phyloP scores from a whole-genome alignment of 768 basidiomycete genomes.

The Lepiota brunneoincarnata region DNA sequence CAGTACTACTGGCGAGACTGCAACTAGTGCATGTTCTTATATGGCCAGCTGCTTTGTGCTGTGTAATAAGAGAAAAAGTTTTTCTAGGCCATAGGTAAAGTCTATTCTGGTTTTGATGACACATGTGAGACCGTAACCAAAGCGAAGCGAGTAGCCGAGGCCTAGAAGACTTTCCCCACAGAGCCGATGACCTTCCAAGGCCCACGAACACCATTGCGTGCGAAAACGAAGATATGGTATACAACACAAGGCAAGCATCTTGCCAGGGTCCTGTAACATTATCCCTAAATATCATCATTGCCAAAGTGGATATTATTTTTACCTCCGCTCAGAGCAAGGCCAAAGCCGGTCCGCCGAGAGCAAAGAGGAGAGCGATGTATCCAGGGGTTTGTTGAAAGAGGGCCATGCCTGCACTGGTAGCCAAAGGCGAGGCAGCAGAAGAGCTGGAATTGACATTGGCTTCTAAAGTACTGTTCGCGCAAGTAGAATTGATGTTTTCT shows the following conservation, averaged over 20 bases:
- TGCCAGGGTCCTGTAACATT: no score
- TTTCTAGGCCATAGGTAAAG: background rate
- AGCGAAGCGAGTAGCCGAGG: no score
- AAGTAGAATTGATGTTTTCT: background rate
- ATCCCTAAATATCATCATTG: no score
- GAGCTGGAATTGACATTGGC: background rate
- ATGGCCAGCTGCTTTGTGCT: background rate
- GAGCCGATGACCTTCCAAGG: no score
- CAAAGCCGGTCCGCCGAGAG: background rate
- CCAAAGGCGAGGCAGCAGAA: background rate
- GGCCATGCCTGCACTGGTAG: background rate
- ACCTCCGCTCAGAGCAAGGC: background rate
- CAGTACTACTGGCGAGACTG: background rate
- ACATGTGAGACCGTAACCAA: no score
- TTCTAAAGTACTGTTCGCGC: slow-evolving; percentile 1
- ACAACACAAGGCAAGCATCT: no score
- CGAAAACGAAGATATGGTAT: no score
- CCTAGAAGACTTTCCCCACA: no score
- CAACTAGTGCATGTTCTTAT: no score
- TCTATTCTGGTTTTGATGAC: no score
- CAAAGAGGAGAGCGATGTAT: background rate
- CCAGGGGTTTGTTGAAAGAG: background rate
- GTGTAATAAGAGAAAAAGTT: slow-evolving; percentile 2
- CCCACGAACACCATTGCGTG: no score
- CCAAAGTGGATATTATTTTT: no score